phyloP scores from a whole-genome alignment of 2,329 filamentous ascomycete genomes.

The Pseudogymnoascus sp. region DNA sequence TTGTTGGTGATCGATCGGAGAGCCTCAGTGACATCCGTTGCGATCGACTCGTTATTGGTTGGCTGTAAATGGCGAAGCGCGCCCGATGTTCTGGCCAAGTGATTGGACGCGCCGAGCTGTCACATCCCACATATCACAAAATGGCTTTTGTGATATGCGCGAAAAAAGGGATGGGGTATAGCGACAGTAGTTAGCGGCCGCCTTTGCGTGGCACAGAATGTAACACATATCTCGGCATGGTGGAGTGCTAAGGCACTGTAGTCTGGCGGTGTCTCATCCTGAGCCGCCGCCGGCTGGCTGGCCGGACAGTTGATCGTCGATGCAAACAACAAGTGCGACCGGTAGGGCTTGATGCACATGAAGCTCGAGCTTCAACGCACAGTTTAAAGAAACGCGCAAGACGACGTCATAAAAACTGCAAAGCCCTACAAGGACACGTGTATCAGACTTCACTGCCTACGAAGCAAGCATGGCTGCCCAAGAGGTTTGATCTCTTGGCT shows the following conservation, averaged over 20 bases:
- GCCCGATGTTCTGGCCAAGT: neutral
- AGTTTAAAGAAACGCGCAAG: neutral
- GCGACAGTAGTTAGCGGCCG: conserved; percentile 4
- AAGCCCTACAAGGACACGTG: conserved; percentile 8
- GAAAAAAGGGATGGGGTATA: neutral
- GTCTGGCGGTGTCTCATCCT: conserved; percentile 4
- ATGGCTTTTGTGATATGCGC: conserved; percentile 6
- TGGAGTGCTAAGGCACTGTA: neutral
- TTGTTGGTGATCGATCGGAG: neutral
- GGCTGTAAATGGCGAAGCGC: neutral
- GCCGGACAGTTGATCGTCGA: conserved; percentile 5
- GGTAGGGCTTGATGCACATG: conserved; percentile 9
- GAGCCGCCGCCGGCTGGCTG: neutral
- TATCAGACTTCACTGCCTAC: conserved; percentile 2
- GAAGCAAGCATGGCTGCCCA: conserved; percentile 5
- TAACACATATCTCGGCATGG: conserved; percentile 5
- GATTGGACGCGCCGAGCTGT: neutral
- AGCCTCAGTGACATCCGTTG: conserved; percentile 7
- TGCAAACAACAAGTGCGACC: conserved; percentile 6
- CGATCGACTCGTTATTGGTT: conserved; percentile 5
- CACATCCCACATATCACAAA: conserved; percentile 9
- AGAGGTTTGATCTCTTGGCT: conserved; percentile 4
- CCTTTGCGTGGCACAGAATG: conserved; percentile 3
- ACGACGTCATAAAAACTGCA: neutral
- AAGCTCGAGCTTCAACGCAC: conserved; percentile 9